Conservation (phyloP, 345 rosid species). For the Euphorbia peplus region DNA sequence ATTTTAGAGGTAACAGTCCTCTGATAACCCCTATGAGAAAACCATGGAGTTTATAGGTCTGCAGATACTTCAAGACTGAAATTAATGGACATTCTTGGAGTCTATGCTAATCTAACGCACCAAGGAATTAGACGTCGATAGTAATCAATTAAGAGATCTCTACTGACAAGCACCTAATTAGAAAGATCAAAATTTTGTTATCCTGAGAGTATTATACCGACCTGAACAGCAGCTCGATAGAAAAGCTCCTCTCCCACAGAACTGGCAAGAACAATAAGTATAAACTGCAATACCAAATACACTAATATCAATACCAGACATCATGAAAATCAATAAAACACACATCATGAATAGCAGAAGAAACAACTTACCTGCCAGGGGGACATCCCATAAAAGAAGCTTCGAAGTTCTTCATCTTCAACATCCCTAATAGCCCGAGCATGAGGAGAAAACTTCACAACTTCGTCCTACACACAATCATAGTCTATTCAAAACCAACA, state of each 20-base stretch:
- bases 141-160: background rate
- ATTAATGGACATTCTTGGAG: background rate
- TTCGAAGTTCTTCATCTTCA: constrained; percentile 95
- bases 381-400: constrained; percentile 97
- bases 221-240: constrained; percentile 98
- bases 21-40: too few species aligned
- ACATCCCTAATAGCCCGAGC: constrained; percentile 98
- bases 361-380: constrained; percentile 72
- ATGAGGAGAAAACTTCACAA: constrained; percentile 90
- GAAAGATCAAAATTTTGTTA: background rate
- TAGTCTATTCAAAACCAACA: constrained; percentile 5
- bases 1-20: too few species aligned
- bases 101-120: background rate
- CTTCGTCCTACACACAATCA: constrained; percentile 71
- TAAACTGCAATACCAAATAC: constrained; percentile 47
- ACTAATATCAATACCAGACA: constrained; percentile 9
- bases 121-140: background rate
- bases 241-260: constrained; percentile 99
- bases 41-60: too few species aligned
- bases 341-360: background rate
- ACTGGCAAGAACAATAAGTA: constrained; percentile 80
- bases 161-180: background rate
- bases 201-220: constrained; percentile 8
- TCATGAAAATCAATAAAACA: constrained; percentile 4
- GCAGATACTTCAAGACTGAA: background rate